phyloP scores from a whole-genome alignment of 345 rosid species.

The Erysimum cheiranthoides region DNA sequence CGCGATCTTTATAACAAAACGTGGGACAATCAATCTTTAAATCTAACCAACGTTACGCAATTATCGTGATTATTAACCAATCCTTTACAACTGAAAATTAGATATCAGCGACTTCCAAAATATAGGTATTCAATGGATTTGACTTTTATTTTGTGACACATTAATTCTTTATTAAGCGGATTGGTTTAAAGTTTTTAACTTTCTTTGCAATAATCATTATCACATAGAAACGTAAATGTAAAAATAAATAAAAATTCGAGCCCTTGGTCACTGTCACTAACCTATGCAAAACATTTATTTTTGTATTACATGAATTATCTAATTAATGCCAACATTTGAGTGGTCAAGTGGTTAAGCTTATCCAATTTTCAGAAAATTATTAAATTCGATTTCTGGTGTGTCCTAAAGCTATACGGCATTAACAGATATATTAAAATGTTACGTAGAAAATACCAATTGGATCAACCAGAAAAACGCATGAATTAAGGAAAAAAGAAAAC shows the following conservation, averaged over 20 bases:
- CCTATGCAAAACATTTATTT: neutral
- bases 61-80: neutral
- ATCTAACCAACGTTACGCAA: neutral
- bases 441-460: neutral
- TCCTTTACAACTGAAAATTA: neutral
- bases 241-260: neutral
- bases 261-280: neutral
- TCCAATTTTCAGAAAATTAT: neutral
- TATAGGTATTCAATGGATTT: neutral
- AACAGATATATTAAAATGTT: neutral
- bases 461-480: neutral
- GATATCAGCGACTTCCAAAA: too few relatives aligned
- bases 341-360: neutral
- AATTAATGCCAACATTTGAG: neutral
- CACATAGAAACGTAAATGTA: neutral
- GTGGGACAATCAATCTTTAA: conserved; percentile 10
- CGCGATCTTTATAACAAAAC: conserved; percentile 1
- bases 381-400: neutral
- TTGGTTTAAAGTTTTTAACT: neutral
- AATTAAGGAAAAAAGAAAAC: conserved; percentile 3
- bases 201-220: neutral
- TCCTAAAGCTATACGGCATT: conserved; percentile 1
- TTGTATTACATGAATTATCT: neutral
- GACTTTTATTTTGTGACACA: neutral
- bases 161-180: neutral